Evolutionary conservation across 805 yeast genomes (phyloP).

Genomic region (Kluyveromyces starmeri): DNA sequence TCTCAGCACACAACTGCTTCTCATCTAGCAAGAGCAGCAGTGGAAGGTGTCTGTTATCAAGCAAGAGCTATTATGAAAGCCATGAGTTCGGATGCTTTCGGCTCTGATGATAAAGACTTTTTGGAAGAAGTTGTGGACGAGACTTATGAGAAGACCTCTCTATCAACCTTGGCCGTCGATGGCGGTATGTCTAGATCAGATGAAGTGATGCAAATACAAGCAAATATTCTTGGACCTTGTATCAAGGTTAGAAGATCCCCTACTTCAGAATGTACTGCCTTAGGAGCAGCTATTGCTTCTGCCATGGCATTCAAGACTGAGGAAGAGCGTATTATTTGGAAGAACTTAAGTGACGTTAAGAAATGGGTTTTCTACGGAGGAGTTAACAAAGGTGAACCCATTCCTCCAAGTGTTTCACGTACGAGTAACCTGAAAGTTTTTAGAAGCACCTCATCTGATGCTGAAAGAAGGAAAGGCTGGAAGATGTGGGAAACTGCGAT

Average conservation of each 20-base stretch:
- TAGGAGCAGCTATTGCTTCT: conserved; percentile 95
- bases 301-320: conserved; percentile 51
- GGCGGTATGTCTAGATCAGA: conserved; percentile 93
- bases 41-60: conserved; percentile 93
- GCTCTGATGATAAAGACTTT: conserved; percentile 39
- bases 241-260: conserved; percentile 73
- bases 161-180: conserved; percentile 65
- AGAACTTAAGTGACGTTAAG: conserved; percentile 62
- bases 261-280: conserved; percentile 84
- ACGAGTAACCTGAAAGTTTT: conserved; percentile 29
- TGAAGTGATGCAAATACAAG: conserved; percentile 89
- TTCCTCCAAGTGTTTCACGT: conserved; percentile 10
- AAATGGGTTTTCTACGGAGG: conserved; percentile 96
- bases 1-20: conserved; percentile 88
- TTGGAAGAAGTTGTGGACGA: conserved; percentile 39
- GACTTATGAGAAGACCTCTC: conserved; percentile 39
- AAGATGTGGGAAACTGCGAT: conserved; percentile 80
- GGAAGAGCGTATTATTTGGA: conserved; percentile 59
- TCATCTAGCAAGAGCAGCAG: conserved; percentile 89
- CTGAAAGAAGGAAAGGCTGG: conserved; percentile 57
- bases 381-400: conserved; percentile 35
- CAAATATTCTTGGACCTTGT: conserved; percentile 84
- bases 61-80: conserved; percentile 84
- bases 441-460: conserved; percentile 39
- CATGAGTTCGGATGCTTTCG: conserved; percentile 79